Evolutionary conservation across 208 protist genomes (phyloP), one percentile per base, ranked within the genome.

Genomic region (Acanthamoeba triangularis): DNA sequence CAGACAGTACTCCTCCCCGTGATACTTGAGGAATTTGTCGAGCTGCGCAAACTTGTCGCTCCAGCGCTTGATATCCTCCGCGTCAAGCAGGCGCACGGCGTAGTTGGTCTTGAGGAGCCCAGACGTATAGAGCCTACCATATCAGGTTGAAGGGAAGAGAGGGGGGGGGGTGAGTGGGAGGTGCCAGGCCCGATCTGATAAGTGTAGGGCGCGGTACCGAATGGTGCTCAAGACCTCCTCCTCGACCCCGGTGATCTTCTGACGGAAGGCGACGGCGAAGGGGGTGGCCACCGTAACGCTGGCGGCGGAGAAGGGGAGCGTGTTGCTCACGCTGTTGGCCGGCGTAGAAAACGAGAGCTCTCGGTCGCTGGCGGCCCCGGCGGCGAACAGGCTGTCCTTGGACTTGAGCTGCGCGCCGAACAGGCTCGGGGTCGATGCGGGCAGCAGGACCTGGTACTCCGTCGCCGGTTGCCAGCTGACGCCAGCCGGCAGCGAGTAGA

Each of bases 181-280:
- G 2, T n/a, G 74, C 1, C 67, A 76, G 41, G 16, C 33, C 35
- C 74, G 41, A n/a, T n/a, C n/a, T n/a, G n/a, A n/a, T n/a, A n/a
- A n/a, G n/a, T n/a, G 52, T 23, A 49, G 5, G 76, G 41, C n/a
- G 6, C 10, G 23, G 52, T 56, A 63, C 56, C 30, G 37, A 20
- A 95, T 59, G n/a, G 65, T 82, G 10, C 41, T 61, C 33, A 95
- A 35, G 13, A 87, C 49, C 80, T 94, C 14, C n/a, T 95, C 91
- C 44, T 95, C 30, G 47, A 56, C 4, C 11, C 61, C 54, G 67
- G n/a, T 69, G 56, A 95, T 87, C 56, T 37, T 54, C 41, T 95
- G 91, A 10, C 18, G 28, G 74, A 95, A 95, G 41, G 72, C 65
- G 16, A 95, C 72, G 23, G 61, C 49, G 0, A 95, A 87, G 23